A percentile compares a stretch with the other conserved stretches of the same genome.
phyloP scores from a whole-genome alignment of 257 asterid genomes.

The Solanum habrochaites region DNA sequence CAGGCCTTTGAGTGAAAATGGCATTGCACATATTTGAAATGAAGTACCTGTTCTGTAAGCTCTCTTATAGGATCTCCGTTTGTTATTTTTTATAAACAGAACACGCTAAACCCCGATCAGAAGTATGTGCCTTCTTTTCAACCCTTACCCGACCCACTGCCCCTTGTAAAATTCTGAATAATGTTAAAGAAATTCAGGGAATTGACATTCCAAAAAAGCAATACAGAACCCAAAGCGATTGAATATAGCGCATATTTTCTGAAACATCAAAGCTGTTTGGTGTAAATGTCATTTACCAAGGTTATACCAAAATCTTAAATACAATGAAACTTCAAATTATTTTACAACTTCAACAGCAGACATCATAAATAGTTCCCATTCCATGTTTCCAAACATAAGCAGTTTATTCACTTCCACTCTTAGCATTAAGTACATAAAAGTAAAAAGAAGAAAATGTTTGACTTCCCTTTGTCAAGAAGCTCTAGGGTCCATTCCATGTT shows the following conservation, averaged over 20 bases:
- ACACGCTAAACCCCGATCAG: neutral
- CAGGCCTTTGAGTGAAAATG: neutral
- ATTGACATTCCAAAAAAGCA: neutral
- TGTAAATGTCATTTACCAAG: neutral
- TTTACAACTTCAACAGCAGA: neutral
- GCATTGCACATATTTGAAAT: neutral
- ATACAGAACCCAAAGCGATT: neutral
- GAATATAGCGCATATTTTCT: neutral
- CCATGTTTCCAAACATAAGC: neutral
- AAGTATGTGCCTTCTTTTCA: neutral
- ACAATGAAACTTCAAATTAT: neutral
- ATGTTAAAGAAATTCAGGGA: neutral
- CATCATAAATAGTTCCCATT: neutral
- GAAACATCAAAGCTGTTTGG: neutral
- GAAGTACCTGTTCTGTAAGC: neutral
- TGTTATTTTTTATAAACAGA: neutral
- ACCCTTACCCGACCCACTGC: neutral
- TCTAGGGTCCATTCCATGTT: conserved; percentile 92
- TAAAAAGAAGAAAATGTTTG: neutral
- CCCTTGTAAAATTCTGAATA: neutral
- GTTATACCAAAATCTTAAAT: neutral
- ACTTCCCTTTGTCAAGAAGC: conserved; percentile 40
- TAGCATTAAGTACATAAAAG: neutral
- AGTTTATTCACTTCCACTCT: neutral
- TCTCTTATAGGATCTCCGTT: neutral